These are phyloP conservation scores for Funneliformis caledonium DNA, from an alignment of 371 early-diverging fungal genomes.

Conservation along the genomic window DNA sequence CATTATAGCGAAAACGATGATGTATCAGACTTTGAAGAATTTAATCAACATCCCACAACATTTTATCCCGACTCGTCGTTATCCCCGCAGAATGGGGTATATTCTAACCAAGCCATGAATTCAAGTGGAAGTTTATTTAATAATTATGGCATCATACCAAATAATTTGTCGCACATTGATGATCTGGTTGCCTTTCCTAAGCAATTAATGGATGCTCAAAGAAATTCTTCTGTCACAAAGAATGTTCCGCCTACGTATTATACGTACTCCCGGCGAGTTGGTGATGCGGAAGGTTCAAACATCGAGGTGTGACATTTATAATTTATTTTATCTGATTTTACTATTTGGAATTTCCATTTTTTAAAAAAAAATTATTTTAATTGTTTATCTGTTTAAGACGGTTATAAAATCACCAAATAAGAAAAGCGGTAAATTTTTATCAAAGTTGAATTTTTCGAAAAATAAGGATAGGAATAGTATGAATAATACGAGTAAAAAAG, in stretches of 20 bases:
- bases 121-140: background rate
- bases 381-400: background rate
- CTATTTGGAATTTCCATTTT: background rate
- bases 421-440: background rate
- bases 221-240: background rate
- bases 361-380: background rate
- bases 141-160: background rate
- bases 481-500: background rate
- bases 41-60: background rate
- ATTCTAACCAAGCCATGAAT: background rate
- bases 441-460: background rate
- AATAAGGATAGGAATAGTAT: background rate
- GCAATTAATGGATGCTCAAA: background rate
- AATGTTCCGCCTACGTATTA: background rate
- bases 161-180: background rate
- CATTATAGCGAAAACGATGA: conserved; percentile 21
- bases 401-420: background rate
- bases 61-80: background rate
- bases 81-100: background rate
- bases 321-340: no score
- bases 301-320: background rate
- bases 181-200: background rate
- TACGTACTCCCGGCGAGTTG: background rate
- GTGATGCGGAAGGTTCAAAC: background rate
- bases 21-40: background rate